phyloP scores from a whole-genome alignment of 306 rosid genomes.

The Corylus americana region DNA sequence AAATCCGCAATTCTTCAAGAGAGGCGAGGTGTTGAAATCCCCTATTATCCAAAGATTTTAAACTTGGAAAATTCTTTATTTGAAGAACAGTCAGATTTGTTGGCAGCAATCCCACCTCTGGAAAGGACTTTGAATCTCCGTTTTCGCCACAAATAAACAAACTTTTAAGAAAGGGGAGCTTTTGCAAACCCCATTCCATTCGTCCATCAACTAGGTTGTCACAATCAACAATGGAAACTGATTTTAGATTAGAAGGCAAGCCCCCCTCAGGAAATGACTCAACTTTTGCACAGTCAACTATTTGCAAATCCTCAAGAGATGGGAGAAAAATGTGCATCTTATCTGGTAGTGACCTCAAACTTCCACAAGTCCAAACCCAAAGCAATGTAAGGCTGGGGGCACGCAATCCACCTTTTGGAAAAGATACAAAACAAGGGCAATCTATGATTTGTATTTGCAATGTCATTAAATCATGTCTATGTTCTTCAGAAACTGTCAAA shows the following conservation, averaged over 20 bases:
- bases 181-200: conserved; percentile 25
- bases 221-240: neutral
- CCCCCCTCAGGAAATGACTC: conserved; percentile 17
- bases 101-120: conserved; percentile 25
- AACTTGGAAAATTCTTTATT: fast-evolving
- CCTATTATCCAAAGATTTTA: conserved; percentile 4
- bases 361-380: neutral
- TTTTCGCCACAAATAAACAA: neutral
- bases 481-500: neutral
- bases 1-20: fast-evolving
- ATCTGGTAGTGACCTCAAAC: neutral
- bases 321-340: conserved; percentile 12
- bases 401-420: neutral
- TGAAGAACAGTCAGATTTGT: neutral
- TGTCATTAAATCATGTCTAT: neutral
- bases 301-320: neutral
- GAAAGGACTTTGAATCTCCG: conserved; percentile 22
- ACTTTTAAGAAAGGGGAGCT: neutral
- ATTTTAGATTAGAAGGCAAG: neutral
- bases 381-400: neutral
- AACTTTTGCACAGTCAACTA: conserved; percentile 8
- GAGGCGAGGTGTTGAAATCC: conserved; percentile 23
- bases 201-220: conserved; percentile 5
- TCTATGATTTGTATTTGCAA: neutral
- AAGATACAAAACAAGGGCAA: conserved; percentile 20